Base-by-base conservation (phyloP, 345 rosid genomes). In the Sapria himalayana region DNA sequence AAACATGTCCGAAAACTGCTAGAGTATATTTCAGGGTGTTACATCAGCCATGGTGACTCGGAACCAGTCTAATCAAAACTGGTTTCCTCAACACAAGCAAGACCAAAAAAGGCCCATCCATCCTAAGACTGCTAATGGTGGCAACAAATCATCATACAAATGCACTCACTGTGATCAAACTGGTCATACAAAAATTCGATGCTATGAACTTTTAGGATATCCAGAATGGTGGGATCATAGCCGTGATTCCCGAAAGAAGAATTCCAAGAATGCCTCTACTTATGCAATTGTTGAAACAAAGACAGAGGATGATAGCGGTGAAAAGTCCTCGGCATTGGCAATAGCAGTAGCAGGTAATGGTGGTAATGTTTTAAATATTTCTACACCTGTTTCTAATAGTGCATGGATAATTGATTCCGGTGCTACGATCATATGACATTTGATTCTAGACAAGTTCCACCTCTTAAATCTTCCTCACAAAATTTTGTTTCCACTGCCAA, bases 401-500 rank as follows among this genome's bases (percentile, higher is more conserved):
- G 9, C 18, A 32, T 45, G 25, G 24, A 45, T 45, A 45, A 12
- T 43, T 43, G 37, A 43, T 25, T 43, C 3, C 10, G 2, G 37
- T 43, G 48, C 10, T n/a, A 43, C 23, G 18, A 45, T 33, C 29
- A 45, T 45, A 45, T 45, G 39, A 31, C 39, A 4, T 45, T 25
- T 44, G 17, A 44, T 44, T 39, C 25, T 31, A 31, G 12, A 44
- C 27, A 44, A 6, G 25, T 44, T 19, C 3, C 25, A 29, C 2
- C 25, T 4, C 4, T 44, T 4, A 12, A 31, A 19, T 13, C 16
- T 18, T 29, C 12, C 32, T 16, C 10, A 4, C 32, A 36, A 35
- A 47, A 23, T 12, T 3, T 5, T 37, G 34, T 37, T 12, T 47
- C 25, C 3, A 15, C 15, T 8, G 16, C 41, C 50, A 46, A 33